Conservation (phyloP, 2,329 filamentous ascomycete species). For the Cyphellophora attinorum region DNA sequence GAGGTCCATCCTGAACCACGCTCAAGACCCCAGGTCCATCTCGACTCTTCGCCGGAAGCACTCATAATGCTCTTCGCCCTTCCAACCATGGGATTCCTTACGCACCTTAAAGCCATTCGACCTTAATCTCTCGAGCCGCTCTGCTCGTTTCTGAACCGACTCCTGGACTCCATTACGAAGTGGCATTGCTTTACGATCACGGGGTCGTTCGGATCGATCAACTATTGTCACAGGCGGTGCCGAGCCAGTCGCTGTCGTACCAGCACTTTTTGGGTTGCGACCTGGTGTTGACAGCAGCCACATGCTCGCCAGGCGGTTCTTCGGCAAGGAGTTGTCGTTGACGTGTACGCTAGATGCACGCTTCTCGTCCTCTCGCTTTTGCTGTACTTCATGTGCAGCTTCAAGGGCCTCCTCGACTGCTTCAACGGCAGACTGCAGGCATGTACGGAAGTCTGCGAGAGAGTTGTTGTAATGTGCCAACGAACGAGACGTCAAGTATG, state of each 20-base stretch:
- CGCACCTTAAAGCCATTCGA: slow-evolving; percentile 12
- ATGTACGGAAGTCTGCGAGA: slow-evolving; percentile 8
- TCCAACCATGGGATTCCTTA: slow-evolving; percentile 17
- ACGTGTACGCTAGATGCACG: slow-evolving; percentile 1
- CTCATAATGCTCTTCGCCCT: slow-evolving; percentile 15
- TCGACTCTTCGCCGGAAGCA: slow-evolving; percentile 8
- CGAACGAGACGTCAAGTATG: slow-evolving; percentile 1
- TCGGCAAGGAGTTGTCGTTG: slow-evolving; percentile 3
- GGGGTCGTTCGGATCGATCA: not conserved
- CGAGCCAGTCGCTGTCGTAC: not conserved
- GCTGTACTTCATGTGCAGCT: slow-evolving; percentile 6
- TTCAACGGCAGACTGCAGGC: slow-evolving; percentile 3
- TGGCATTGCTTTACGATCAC: not conserved
- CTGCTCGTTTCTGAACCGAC: slow-evolving; percentile 3
- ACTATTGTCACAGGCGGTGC: not conserved
- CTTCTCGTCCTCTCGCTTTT: slow-evolving; percentile 5
- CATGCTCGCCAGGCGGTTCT: slow-evolving; percentile 11
- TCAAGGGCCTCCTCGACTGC: slow-evolving; percentile 4
- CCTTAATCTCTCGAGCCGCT: slow-evolving; percentile 13
- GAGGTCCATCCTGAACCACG: too few species aligned
- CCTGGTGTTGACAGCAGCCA: slow-evolving; percentile 5
- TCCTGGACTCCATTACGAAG: not conserved
- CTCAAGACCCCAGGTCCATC: slow-evolving; percentile 5
- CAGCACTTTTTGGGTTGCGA: not conserved
- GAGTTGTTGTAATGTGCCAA: slow-evolving; percentile 8